These are phyloP conservation scores for Didymella pinodella DNA, from an alignment of 2,329 filamentous ascomycete genomes.

Conservation along the genomic window DNA sequence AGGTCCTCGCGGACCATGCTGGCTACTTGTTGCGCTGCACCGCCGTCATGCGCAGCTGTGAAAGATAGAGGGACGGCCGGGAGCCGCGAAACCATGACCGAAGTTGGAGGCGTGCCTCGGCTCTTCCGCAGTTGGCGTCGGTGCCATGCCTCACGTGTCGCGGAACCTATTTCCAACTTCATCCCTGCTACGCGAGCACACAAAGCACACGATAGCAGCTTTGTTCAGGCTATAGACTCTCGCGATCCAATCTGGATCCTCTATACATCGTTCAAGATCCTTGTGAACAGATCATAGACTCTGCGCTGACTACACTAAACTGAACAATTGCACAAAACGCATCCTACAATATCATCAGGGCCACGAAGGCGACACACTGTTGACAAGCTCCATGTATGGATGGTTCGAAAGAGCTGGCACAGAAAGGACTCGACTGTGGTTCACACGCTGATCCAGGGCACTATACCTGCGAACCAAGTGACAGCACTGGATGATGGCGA, in stretches of 20 bases:
- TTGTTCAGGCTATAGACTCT: not conserved
- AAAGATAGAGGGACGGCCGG: slow-evolving; percentile 5
- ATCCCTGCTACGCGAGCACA: slow-evolving; percentile 12
- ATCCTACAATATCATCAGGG: too few species aligned
- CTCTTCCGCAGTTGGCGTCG: slow-evolving; percentile 18
- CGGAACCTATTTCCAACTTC: slow-evolving; percentile 20
- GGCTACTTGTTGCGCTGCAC: slow-evolving; percentile 36
- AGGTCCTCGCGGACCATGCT: slow-evolving; percentile 95
- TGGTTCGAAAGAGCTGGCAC: too few species aligned
- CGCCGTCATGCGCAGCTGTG: slow-evolving; percentile 15
- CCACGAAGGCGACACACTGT: not conserved
- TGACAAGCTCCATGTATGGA: not conserved
- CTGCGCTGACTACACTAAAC: too few species aligned
- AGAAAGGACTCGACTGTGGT: too few species aligned
- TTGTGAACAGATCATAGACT: too few species aligned
- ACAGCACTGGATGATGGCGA: not conserved
- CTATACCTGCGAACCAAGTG: not conserved
- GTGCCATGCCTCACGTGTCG: slow-evolving; percentile 15
- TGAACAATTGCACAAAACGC: too few species aligned
- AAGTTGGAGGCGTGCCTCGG: slow-evolving; percentile 22
- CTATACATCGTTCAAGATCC: too few species aligned
- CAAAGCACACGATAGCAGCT: slow-evolving; percentile 7
- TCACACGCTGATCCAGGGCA: not conserved
- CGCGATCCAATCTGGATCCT: too few species aligned
- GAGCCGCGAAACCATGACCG: slow-evolving; percentile 16